These are phyloP conservation scores for Solanum etuberosum DNA, from an alignment of 257 asterid species.

Conservation along the genomic window DNA sequence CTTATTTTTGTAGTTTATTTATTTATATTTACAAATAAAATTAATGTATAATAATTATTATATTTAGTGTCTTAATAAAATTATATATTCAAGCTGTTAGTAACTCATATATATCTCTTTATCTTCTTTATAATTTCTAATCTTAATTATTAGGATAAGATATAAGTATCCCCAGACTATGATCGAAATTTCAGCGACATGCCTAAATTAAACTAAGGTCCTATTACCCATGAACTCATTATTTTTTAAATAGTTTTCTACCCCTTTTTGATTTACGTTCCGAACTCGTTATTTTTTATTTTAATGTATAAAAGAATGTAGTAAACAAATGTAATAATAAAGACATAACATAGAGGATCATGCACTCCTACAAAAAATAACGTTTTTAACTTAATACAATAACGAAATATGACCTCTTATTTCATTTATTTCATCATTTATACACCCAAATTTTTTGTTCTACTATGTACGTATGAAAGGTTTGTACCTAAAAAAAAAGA, in stretches of 20 bases:
- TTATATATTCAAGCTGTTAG: not conserved
- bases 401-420: not conserved
- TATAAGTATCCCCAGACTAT: rapidly evolving
- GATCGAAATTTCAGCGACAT: too few relatives aligned
- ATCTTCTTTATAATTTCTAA: not conserved
- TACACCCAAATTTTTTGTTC: not conserved
- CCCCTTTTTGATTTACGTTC: too few relatives aligned
- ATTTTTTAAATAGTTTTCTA: too few relatives aligned
- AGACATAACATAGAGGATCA: not conserved
- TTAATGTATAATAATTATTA: not conserved
- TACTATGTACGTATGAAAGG: not conserved
- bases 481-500: not conserved
- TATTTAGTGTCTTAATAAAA: not conserved
- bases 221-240: too few relatives aligned
- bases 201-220: too few relatives aligned
- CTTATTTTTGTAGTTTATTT: not conserved
- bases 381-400: not conserved
- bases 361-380: not conserved
- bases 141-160: too few relatives aligned
- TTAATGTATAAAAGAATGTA: not conserved
- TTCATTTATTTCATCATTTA: not conserved
- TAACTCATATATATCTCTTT: not conserved
- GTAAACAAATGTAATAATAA: not conserved
- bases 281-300: too few relatives aligned
- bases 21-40: not conserved